These are phyloP conservation scores for Malus orientalis DNA, from an alignment of 306 rosid species.

Conservation along the genomic window DNA sequence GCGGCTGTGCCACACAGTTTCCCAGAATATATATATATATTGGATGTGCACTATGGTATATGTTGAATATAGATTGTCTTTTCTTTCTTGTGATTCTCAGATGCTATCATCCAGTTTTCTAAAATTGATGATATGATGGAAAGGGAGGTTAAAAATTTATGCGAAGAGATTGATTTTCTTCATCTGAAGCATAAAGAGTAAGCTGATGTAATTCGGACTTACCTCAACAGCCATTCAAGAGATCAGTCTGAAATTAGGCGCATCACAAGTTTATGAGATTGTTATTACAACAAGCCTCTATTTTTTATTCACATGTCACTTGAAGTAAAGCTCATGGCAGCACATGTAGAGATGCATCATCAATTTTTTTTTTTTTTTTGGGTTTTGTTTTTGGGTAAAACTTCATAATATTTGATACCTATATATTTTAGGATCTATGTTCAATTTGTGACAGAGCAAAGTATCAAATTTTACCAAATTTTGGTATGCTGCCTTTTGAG, in stretches of 20 bases:
- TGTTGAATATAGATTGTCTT: slow-evolving; percentile 18
- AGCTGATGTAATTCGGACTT: slow-evolving; percentile 41
- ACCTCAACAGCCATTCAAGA: slow-evolving; percentile 27
- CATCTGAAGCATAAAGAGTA: slow-evolving; percentile 61
- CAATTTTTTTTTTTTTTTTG: too few species aligned
- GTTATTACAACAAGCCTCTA: slow-evolving; percentile 2
- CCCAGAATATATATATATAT: too few species aligned
- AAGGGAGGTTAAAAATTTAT: slow-evolving; percentile 58
- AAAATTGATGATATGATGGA: slow-evolving; percentile 76
- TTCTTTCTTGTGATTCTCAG: slow-evolving; percentile 44
- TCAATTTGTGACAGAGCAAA: background rate
- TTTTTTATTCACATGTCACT: background rate
- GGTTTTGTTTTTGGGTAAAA: background rate
- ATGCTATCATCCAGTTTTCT: slow-evolving; percentile 50
- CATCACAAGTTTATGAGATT: slow-evolving; percentile 48
- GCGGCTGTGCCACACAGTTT: too few species aligned
- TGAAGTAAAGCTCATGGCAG: background rate
- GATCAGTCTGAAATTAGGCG: slow-evolving; percentile 58
- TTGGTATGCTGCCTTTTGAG: slow-evolving; percentile 9
- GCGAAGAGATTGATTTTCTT: slow-evolving; percentile 50
- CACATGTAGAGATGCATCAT: background rate
- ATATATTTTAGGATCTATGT: background rate
- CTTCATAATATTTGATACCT: background rate
- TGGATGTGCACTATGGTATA: slow-evolving; percentile 5
- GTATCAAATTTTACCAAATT: background rate